Conservation (phyloP, 1,139 yeast genomes). For the Blastobotrys raffinosifermentans region DNA sequence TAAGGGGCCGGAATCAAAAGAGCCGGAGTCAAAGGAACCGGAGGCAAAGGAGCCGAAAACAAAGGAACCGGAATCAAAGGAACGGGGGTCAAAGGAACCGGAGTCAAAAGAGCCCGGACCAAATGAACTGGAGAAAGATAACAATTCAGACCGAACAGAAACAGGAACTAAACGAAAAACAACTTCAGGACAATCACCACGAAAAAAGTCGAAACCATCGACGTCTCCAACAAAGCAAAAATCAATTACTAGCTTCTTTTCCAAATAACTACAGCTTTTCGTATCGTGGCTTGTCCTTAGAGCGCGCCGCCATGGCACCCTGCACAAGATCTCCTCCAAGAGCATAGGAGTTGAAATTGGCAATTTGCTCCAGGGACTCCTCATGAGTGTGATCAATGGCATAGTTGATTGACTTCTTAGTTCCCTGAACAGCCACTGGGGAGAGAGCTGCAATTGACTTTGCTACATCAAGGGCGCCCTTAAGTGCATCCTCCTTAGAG, state of each 20-base stretch:
- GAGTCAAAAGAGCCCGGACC: not conserved
- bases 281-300: constrained; percentile 29
- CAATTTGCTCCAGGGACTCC: constrained; percentile 49
- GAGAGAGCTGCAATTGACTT: constrained; percentile 42
- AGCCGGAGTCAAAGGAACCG: constrained; percentile 6
- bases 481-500: constrained; percentile 46
- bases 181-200: not conserved
- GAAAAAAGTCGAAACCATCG: constrained; percentile 3
- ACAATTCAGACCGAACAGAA: constrained; percentile 2
- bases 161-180: constrained; percentile 1
- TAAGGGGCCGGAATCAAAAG: constrained; percentile 5
- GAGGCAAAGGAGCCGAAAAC: constrained; percentile 4
- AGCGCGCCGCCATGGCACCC: constrained; percentile 29
- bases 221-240: constrained; percentile 4
- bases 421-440: constrained; percentile 61
- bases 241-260: constrained; percentile 12
- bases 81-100: constrained; percentile 12
- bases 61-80: constrained; percentile 7
- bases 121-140: constrained; percentile 1
- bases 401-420: constrained; percentile 53
- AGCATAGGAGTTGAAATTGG: constrained; percentile 46
- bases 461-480: constrained; percentile 48
- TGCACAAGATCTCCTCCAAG: constrained; percentile 34
- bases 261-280: constrained; percentile 21
- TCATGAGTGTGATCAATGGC: constrained; percentile 43